Percentiles rank a stretch among this genome's conserved stretches.
Evolutionary conservation across 2,329 filamentous ascomycete species (phyloP).

Genomic region (Penicillium italicum): DNA sequence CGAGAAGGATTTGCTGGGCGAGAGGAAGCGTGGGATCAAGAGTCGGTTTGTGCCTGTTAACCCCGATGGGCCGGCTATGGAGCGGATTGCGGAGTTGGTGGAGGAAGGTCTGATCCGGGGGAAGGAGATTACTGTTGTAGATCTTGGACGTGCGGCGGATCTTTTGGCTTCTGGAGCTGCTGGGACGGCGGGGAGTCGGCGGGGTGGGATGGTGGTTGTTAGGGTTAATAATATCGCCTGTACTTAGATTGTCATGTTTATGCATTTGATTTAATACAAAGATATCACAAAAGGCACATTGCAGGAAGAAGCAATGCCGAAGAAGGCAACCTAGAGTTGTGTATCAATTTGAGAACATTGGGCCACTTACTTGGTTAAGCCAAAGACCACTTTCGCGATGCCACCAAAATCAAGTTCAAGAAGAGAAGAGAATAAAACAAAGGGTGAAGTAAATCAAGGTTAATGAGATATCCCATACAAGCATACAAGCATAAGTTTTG

Average conservation of each 20-base stretch:
- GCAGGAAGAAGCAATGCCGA: background rate
- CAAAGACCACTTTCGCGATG: background rate
- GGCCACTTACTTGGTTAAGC: background rate
- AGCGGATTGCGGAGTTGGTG: constrained; percentile 34
- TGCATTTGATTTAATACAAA: background rate
- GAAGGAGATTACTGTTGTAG: constrained; percentile 33
- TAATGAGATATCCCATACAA: constrained; percentile 25
- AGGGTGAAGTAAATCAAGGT: constrained; percentile 15
- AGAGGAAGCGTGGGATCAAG: constrained; percentile 24
- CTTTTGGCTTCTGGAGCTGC: constrained; percentile 33
- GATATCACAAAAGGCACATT: background rate
- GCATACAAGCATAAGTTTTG: constrained; percentile 30
- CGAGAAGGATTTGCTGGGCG: constrained; percentile 17
- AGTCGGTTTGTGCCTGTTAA: constrained; percentile 38
- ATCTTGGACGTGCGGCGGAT: constrained; percentile 34
- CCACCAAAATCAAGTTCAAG: background rate
- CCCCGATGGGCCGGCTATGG: constrained; percentile 35
- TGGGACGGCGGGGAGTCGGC: constrained; percentile 25
- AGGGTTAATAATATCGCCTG: constrained; percentile 24
- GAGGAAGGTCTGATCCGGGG: constrained; percentile 35
- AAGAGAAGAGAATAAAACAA: constrained; percentile 9
- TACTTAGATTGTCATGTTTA: background rate
- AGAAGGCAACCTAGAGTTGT: background rate
- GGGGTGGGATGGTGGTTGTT: constrained; percentile 35
- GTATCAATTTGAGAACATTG: constrained; percentile 3